Conservation (phyloP, 2,329 filamentous ascomycete genomes). For the Aulographum hederae region DNA sequence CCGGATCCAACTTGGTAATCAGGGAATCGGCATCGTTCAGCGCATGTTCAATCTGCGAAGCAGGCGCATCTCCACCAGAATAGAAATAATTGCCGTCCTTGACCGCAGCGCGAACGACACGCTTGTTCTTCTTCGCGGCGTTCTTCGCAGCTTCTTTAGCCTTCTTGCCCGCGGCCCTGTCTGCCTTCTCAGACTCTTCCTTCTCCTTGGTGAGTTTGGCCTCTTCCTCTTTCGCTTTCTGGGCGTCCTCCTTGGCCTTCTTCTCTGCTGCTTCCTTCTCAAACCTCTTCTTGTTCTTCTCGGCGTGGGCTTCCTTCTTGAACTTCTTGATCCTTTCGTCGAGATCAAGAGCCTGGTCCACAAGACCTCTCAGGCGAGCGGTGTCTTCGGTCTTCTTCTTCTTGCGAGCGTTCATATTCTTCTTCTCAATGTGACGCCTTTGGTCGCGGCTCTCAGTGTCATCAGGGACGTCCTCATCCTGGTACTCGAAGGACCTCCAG, state of each 20-base stretch:
- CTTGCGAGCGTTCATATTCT: constrained; percentile 92
- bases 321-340: constrained; percentile 98
- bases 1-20: constrained; percentile 73
- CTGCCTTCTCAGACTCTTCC: constrained; percentile 69
- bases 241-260: constrained; percentile 68
- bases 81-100: constrained; percentile 98
- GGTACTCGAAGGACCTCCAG: constrained; percentile 95
- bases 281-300: constrained; percentile 87
- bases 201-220: constrained; percentile 64
- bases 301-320: constrained; percentile 74
- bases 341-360: constrained; percentile 67
- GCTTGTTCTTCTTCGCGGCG: constrained; percentile 99
- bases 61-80: constrained; percentile 45
- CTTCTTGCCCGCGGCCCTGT: constrained; percentile 78
- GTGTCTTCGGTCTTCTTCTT: constrained; percentile 99
- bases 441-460: constrained; percentile 99
- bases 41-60: constrained; percentile 63
- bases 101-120: constrained; percentile 78
- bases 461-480: constrained; percentile 95
- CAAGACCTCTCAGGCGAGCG: constrained; percentile 68
- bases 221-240: constrained; percentile 67
- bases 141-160: constrained; percentile 97
- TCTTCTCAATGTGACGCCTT: constrained; percentile 94
- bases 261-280: constrained; percentile 88
- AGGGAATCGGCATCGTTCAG: constrained; percentile 73